Evolutionary conservation across 2,329 filamentous ascomycete genomes (phyloP).

Genomic region (Penicillium griseofulvum): DNA sequence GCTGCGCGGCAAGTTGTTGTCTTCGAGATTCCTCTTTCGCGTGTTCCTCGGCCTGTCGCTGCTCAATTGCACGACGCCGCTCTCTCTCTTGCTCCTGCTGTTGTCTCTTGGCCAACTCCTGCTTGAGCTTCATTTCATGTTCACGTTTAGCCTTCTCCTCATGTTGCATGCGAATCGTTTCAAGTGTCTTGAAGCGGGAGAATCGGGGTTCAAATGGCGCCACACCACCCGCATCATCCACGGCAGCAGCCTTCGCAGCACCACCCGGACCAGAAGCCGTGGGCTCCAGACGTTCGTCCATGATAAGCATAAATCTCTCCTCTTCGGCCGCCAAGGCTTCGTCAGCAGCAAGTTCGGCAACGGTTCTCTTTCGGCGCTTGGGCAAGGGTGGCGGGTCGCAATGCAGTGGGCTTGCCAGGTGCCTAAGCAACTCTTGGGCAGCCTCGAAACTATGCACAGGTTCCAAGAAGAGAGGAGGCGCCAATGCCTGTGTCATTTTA

Average conservation of each 20-base stretch:
- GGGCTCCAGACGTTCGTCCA: conserved; percentile 76
- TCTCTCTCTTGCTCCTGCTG: conserved; percentile 50
- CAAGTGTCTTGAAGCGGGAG: conserved; percentile 86
- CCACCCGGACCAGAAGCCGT: conserved; percentile 58
- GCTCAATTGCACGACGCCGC: conserved; percentile 45
- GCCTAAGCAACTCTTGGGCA: conserved; percentile 68
- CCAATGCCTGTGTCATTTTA: conserved; percentile 69
- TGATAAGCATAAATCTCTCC: conserved; percentile 87
- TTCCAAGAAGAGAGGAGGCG: conserved; percentile 72
- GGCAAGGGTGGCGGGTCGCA: conserved; percentile 73
- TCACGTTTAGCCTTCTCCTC: conserved; percentile 62
- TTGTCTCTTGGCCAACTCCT: conserved; percentile 50
- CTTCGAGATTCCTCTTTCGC: conserved; percentile 40
- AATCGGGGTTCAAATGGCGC: conserved; percentile 82
- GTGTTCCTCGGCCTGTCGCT: conserved; percentile 46
- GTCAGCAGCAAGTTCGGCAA: conserved; percentile 91
- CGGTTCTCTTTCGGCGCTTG: conserved; percentile 87
- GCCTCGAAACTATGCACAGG: conserved; percentile 68
- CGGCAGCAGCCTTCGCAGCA: conserved; percentile 61
- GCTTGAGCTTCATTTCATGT: conserved; percentile 47
- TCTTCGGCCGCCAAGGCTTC: conserved; percentile 86
- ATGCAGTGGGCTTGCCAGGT: conserved; percentile 74
- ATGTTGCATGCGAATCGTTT: conserved; percentile 75
- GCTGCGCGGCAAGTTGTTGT: conserved; percentile 45
- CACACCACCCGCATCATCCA: conserved; percentile 68